These are phyloP conservation scores for Arthromyces matolae DNA, from an alignment of 768 basidiomycete genomes.

Conservation along the genomic window DNA sequence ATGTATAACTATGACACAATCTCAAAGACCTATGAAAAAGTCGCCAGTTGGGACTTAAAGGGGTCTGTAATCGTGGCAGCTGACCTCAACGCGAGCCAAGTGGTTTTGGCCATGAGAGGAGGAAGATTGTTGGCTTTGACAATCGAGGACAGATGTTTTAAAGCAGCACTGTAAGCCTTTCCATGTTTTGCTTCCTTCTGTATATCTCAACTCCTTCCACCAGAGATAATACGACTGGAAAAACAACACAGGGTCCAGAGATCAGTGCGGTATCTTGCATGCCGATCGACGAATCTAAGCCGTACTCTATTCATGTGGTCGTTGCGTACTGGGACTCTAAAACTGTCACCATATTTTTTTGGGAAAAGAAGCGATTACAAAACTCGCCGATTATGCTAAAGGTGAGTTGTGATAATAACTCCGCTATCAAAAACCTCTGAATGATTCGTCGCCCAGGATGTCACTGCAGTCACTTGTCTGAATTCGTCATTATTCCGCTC, in stretches of 20 bases:
- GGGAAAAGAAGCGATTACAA: slow-evolving; percentile 59
- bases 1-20: slow-evolving; percentile 54
- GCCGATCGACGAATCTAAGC: slow-evolving; percentile 45
- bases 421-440: too few relatives aligned
- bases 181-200: not conserved
- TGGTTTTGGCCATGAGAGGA: slow-evolving; percentile 55
- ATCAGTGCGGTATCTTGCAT: slow-evolving; percentile 70
- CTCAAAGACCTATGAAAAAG: slow-evolving; percentile 37
- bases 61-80: slow-evolving; percentile 59
- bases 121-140: slow-evolving; percentile 51
- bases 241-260: slow-evolving; percentile 32
- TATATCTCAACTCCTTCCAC: not conserved
- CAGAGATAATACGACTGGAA: slow-evolving; percentile 11
- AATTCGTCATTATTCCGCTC: slow-evolving; percentile 45
- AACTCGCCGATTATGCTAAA: slow-evolving; percentile 74
- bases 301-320: slow-evolving; percentile 46
- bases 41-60: slow-evolving; percentile 35
- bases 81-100: slow-evolving; percentile 63
- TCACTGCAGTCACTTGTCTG: slow-evolving; percentile 48
- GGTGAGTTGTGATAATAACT: too few relatives aligned
- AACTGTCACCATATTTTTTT: slow-evolving; percentile 61
- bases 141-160: slow-evolving; percentile 37
- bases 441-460: too few relatives aligned
- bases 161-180: slow-evolving; percentile 27
- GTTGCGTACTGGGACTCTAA: slow-evolving; percentile 80